A percentile compares a stretch with the other conserved stretches of the same genome.
Conservation (phyloP, 2,329 filamentous ascomycete species). For the Cytospora chrysosperma region DNA sequence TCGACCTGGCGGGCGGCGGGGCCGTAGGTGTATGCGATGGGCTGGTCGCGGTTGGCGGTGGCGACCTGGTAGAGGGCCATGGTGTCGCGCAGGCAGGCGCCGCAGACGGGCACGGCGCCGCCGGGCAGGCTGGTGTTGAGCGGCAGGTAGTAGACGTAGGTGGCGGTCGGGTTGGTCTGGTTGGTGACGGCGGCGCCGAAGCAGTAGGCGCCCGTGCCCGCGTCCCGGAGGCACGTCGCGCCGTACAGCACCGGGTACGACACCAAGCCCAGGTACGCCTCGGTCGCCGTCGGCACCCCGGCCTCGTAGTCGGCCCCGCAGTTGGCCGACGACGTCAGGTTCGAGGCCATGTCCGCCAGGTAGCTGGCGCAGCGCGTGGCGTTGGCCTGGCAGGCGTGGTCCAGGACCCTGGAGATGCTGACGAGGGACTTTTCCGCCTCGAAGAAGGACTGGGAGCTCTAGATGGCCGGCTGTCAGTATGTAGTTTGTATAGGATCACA, state of each 20-base stretch:
- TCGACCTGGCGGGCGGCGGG: conserved; percentile 73
- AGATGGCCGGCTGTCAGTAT: conserved; percentile 27
- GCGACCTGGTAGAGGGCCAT: conserved; percentile 78
- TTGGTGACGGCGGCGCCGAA: conserved; percentile 86
- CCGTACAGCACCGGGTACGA: conserved; percentile 77
- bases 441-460: conserved; percentile 87
- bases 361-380: conserved; percentile 62
- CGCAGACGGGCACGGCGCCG: conserved; percentile 70
- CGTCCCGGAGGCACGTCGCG: conserved; percentile 75
- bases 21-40: conserved; percentile 68
- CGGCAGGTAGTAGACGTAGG: conserved; percentile 83
- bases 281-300: conserved; percentile 67
- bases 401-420: conserved; percentile 73
- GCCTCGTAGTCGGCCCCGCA: conserved; percentile 70
- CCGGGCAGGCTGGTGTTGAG: conserved; percentile 70
- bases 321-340: conserved; percentile 60
- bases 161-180: conserved; percentile 63
- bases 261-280: conserved; percentile 73
- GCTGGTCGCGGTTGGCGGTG: conserved; percentile 63
- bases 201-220: conserved; percentile 66
- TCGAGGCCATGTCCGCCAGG: conserved; percentile 62
- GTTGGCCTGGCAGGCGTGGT: conserved; percentile 72
- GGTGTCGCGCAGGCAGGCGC: conserved; percentile 70
- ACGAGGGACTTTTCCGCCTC: conserved; percentile 69
- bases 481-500: too few species aligned